phyloP scores from a whole-genome alignment of 192 early-diverging fungal genomes.

The Backusella sp. region DNA sequence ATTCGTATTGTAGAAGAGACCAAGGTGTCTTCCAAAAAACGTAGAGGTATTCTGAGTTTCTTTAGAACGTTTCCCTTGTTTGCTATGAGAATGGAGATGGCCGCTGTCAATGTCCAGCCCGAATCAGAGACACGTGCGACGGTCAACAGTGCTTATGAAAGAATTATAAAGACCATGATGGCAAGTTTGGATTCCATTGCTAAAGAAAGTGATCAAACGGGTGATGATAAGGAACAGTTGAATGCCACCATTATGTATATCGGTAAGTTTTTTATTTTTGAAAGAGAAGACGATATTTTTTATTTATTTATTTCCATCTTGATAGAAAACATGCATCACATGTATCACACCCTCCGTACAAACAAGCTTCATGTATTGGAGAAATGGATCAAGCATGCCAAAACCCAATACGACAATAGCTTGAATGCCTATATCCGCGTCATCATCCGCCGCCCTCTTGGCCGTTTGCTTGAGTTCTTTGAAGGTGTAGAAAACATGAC shows the following conservation, averaged over 20 bases:
- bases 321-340: conserved; percentile 94
- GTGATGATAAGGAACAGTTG: conserved; percentile 87
- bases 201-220: conserved; percentile 70
- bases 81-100: conserved; percentile 71
- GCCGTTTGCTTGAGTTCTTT: conserved; percentile 92
- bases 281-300: neutral
- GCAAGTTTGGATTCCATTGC: conserved; percentile 83
- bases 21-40: conserved; percentile 82
- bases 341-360: conserved; percentile 75
- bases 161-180: conserved; percentile 81
- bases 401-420: conserved; percentile 76
- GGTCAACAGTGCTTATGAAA: conserved; percentile 80
- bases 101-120: conserved; percentile 51
- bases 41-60: conserved; percentile 87
- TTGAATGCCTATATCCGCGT: conserved; percentile 83
- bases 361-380: conserved; percentile 75
- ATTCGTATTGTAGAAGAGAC: conserved; percentile 88
- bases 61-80: conserved; percentile 89
- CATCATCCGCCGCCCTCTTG: conserved; percentile 86
- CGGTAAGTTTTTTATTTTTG: conserved; percentile 39
- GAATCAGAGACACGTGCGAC: conserved; percentile 67
- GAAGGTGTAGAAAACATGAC: conserved; percentile 90
- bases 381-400: conserved; percentile 80
- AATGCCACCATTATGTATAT: conserved; percentile 85
- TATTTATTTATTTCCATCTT: neutral